A percentile compares a stretch with the other conserved stretches of the same genome.
Evolutionary conservation across 768 basidiomycete species (phyloP).

Genomic region (Agrocybe pediades): DNA sequence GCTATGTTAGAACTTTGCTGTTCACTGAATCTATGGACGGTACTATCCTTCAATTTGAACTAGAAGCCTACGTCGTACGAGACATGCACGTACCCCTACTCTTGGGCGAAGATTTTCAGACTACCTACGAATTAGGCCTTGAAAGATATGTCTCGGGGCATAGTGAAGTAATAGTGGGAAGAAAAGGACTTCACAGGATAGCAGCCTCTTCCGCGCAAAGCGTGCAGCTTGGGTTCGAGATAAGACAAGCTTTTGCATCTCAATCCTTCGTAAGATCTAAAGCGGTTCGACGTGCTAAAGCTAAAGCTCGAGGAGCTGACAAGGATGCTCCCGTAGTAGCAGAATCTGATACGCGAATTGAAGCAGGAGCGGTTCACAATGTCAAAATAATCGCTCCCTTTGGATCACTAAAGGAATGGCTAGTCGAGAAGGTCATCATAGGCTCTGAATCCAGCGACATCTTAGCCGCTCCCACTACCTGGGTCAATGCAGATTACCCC

Average conservation of each 20-base stretch:
- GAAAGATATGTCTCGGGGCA: slow-evolving; percentile 6
- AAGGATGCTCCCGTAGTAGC: too few relatives aligned
- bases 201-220: slow-evolving; percentile 8
- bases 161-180: slow-evolving; percentile 7
- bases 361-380: too few relatives aligned
- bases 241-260: slow-evolving; percentile 5
- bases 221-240: slow-evolving; percentile 19
- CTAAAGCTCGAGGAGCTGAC: too few relatives aligned
- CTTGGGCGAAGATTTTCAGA: slow-evolving; percentile 15
- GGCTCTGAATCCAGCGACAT: slow-evolving; percentile 5
- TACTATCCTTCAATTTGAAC: slow-evolving; percentile 12
- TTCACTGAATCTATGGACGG: slow-evolving; percentile 3
- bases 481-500: slow-evolving; percentile 1
- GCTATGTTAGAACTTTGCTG: slow-evolving; percentile 11
- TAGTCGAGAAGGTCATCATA: too few relatives aligned
- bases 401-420: too few relatives aligned
- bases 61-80: slow-evolving; percentile 25
- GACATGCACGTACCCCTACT: slow-evolving; percentile 21
- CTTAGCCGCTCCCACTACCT: slow-evolving; percentile 10
- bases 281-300: not conserved
- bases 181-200: not conserved
- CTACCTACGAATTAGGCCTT: slow-evolving; percentile 8
- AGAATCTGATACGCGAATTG: too few relatives aligned
- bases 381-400: too few relatives aligned
- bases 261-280: slow-evolving; percentile 8